Evolutionary conservation across 352 stramenopile species (phyloP).

Genomic region (Pythium aristosporum): DNA sequence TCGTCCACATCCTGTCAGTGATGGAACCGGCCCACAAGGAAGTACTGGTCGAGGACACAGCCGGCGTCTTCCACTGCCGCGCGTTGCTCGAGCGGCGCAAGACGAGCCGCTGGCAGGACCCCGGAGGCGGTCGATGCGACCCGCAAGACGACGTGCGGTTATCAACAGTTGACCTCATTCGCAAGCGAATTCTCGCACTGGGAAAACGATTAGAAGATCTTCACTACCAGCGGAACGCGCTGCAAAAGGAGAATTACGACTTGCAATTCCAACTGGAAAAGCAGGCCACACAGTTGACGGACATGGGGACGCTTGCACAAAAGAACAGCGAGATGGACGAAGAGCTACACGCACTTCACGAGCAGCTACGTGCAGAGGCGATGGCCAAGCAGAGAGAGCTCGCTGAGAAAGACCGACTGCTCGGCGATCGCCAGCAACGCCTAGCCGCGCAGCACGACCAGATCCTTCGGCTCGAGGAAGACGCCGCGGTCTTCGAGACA

Average conservation of each 20-base stretch:
- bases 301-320: constrained; percentile 39
- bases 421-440: constrained; percentile 32
- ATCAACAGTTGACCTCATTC: constrained; percentile 46
- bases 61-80: constrained; percentile 47
- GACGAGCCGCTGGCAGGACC: constrained; percentile 11
- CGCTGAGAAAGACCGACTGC: constrained; percentile 27
- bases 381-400: constrained; percentile 11
- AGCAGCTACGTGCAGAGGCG: constrained; percentile 22
- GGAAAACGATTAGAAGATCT: constrained; percentile 67
- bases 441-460: constrained; percentile 30
- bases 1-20: constrained; percentile 43
- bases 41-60: constrained; percentile 40
- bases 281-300: constrained; percentile 42
- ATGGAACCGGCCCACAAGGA: constrained; percentile 44
- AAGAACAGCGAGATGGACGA: constrained; percentile 41
- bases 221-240: constrained; percentile 63
- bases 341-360: constrained; percentile 36
- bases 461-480: constrained; percentile 31
- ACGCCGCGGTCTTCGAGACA: constrained; percentile 21
- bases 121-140: not conserved
- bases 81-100: constrained; percentile 47
- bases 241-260: constrained; percentile 79
- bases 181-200: constrained; percentile 56
- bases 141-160: constrained; percentile 8
- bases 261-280: constrained; percentile 68